Base-by-base conservation (phyloP, 2,329 filamentous ascomycete species). In the Penicillium sp. region DNA sequence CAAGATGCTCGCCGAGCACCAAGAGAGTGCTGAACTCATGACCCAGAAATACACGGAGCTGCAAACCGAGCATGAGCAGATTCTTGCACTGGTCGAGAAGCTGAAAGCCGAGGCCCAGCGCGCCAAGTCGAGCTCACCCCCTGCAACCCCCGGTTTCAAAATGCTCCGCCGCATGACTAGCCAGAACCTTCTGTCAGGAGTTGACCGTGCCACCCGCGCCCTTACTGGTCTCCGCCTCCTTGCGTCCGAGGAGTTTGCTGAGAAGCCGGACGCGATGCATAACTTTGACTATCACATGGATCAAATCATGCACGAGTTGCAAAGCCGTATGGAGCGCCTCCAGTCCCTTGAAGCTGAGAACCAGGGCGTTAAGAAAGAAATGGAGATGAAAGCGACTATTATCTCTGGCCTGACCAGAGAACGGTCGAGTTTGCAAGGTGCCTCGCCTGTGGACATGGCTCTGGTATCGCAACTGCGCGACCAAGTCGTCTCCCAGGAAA, bases 311-410 rank as follows among this genome's bases (percentile, higher is more conserved):
- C 87, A 93, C 60, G 93, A 98, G 66, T 76, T 98, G 31, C 86
- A 95, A 57, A 78, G 78, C 9, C 83, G 90, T 37, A 90, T 90
- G 34, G 90, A 97, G 67, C 83, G 90, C 26, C 90, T 96, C 46
- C 87, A 94, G 63, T 84, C 90, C 61, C 76, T 98, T 13, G 93
- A 98, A 68, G 82, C 83, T 6, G 91, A 95, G 59, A 80, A 96
- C 49, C 76, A 83, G 24, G 83, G 82, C 4, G 81, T 89, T 21
- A 93, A 88, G 74, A 95, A 89, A 73, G 93, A 98, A 69, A 95
- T 97, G 85, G 93, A 98, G 65, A 84, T 81, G 55, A 98, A 98
- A 79, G 89, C 91, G 76, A 87, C 88, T 28, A 90, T 98, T 64
- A 97, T 98, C 60, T 88, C 88, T 28, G 93, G 93, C 6, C 76